Conservation (phyloP, 306 rosid species). For the Urtica urens region DNA sequence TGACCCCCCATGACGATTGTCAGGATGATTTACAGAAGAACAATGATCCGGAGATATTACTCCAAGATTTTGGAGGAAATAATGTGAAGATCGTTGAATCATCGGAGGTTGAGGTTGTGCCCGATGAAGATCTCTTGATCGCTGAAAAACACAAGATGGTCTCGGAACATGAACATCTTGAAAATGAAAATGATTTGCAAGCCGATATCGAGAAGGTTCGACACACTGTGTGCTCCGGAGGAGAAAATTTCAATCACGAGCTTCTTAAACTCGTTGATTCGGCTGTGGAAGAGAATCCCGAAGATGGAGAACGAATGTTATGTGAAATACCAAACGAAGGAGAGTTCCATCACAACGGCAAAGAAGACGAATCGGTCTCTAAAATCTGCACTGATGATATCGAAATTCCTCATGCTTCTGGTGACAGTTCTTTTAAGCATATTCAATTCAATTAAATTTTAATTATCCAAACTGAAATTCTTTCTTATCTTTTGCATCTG, state of each 20-base stretch:
- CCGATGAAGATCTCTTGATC: constrained; percentile 22
- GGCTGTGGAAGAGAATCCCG: constrained; percentile 21
- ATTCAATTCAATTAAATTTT: neutral
- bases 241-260: constrained; percentile 23
- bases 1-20: constrained; percentile 20
- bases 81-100: constrained; percentile 18
- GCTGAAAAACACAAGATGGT: constrained; percentile 12
- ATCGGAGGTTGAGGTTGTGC: constrained; percentile 20
- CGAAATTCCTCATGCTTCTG: constrained; percentile 30
- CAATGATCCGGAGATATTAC: constrained; percentile 15
- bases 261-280: constrained; percentile 18
- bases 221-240: constrained; percentile 18
- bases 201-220: constrained; percentile 32
- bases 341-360: constrained; percentile 7
- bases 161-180: constrained; percentile 21
- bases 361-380: constrained; percentile 14
- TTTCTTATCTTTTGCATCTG: neutral
- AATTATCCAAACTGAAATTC: too few relatives aligned
- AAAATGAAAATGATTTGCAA: constrained; percentile 18
- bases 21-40: constrained; percentile 22
- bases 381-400: constrained; percentile 25
- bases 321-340: constrained; percentile 27
- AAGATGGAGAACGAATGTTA: constrained; percentile 12
- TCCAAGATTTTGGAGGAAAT: constrained; percentile 21
- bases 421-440: constrained; percentile 13